Evolutionary conservation across 2,329 filamentous ascomycete genomes (phyloP).

Genomic region (Aspergillus sp.): DNA sequence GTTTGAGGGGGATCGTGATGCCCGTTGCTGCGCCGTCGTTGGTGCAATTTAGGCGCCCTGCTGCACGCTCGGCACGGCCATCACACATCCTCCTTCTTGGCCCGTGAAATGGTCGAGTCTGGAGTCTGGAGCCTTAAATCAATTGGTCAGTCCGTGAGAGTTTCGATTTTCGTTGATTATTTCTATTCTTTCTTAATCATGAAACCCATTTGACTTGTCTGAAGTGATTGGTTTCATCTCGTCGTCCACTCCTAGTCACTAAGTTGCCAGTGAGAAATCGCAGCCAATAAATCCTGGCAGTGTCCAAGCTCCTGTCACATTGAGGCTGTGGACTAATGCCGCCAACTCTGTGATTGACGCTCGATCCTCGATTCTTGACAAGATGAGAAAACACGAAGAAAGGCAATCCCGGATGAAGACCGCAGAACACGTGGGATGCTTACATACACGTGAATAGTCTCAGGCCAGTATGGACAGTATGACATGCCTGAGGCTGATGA

Average conservation of each 20-base stretch:
- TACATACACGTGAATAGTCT: not conserved
- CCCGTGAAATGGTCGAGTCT: not conserved
- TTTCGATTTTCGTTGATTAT: not conserved
- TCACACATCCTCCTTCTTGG: not conserved
- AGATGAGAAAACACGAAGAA: not conserved
- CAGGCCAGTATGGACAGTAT: not conserved
- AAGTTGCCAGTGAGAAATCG: not conserved
- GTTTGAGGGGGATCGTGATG: conserved; percentile 6
- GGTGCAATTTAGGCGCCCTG: conserved; percentile 28
- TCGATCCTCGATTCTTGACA: not conserved
- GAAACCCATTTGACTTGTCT: not conserved
- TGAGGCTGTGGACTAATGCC: not conserved
- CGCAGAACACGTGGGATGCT: not conserved
- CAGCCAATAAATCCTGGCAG: not conserved
- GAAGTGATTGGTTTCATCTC: not conserved
- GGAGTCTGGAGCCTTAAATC: not conserved
- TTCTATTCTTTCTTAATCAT: not conserved
- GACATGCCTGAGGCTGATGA: not conserved
- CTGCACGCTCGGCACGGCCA: conserved; percentile 22
- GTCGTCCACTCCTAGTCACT: not conserved
- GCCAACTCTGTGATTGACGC: not conserved
- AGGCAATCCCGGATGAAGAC: too few relatives aligned
- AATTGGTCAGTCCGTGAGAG: not conserved
- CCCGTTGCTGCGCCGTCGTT: conserved; percentile 20
- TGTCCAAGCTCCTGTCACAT: not conserved